phyloP scores from a whole-genome alignment of 1,284 basidiomycete genomes.

The Exsudoporus floridanus region DNA sequence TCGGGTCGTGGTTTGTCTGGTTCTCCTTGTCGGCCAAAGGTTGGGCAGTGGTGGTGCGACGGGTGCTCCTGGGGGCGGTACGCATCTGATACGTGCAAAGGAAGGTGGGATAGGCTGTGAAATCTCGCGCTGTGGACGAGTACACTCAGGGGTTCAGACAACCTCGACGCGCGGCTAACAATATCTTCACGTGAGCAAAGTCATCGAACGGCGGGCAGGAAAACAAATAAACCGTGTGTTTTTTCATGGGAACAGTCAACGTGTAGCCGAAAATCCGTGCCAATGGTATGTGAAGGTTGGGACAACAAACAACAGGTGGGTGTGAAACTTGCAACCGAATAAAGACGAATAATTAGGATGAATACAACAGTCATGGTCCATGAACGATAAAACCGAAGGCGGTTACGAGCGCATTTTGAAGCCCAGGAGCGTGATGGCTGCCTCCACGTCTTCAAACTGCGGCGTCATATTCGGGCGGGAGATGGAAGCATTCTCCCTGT shows the following conservation, averaged over 20 bases:
- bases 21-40: slow-evolving; percentile 20
- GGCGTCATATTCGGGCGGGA: slow-evolving; percentile 2
- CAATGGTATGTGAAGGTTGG: slow-evolving; percentile 2
- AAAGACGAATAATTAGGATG: slow-evolving; percentile 32
- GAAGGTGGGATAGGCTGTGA: slow-evolving; percentile 28
- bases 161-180: slow-evolving; percentile 20
- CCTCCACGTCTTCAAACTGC: slow-evolving; percentile 43
- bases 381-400: background rate
- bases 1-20: background rate
- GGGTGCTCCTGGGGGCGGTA: slow-evolving; percentile 18
- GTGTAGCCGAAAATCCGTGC: background rate
- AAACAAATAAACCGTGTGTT: background rate
- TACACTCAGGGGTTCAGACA: background rate
- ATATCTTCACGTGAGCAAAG: slow-evolving; percentile 15
- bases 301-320: slow-evolving; percentile 17
- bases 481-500: background rate
- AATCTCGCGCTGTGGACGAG: background rate
- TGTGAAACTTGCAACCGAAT: slow-evolving; percentile 16
- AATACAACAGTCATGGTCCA: slow-evolving; percentile 13
- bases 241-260: background rate
- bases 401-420: slow-evolving; percentile 34
- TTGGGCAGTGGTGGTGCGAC: slow-evolving; percentile 15
- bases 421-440: slow-evolving; percentile 44
- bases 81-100: slow-evolving; percentile 20
- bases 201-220: background rate